These are phyloP conservation scores for Xanthoceras sorbifolium DNA, from an alignment of 345 rosid genomes.

Conservation along the genomic window DNA sequence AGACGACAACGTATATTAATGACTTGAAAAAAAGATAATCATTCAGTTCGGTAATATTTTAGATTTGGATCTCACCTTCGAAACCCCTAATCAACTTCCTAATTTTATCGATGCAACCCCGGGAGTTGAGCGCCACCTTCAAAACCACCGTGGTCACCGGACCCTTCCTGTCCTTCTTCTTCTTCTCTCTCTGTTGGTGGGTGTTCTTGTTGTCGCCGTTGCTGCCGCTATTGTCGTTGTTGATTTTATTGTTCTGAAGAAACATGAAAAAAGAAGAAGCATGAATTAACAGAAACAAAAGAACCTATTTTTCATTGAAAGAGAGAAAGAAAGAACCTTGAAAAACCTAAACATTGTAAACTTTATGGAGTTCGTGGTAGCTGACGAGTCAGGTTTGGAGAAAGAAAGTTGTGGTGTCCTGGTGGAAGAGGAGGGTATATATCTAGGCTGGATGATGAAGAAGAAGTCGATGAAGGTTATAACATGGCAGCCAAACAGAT, in stretches of 20 bases:
- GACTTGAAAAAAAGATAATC: no score
- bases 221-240: background rate
- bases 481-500: no score
- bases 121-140: conserved; percentile 61
- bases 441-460: background rate
- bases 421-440: background rate
- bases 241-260: conserved; percentile 17
- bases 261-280: background rate
- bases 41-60: no score
- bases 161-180: conserved; percentile 32
- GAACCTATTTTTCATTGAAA: background rate
- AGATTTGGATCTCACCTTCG: conserved; percentile 51
- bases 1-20: no score
- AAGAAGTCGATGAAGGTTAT: no score
- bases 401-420: no score
- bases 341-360: conserved; percentile 18
- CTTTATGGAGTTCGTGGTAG: background rate
- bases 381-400: no score
- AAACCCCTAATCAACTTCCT: conserved; percentile 41
- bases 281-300: background rate
- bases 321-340: background rate
- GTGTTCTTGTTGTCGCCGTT: no score
- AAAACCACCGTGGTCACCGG: conserved; percentile 56
- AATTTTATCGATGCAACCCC: conserved; percentile 72
- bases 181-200: conserved; percentile 26